Base-by-base conservation (phyloP, 352 stramenopile species). In the Lagenidium sp. region DNA sequence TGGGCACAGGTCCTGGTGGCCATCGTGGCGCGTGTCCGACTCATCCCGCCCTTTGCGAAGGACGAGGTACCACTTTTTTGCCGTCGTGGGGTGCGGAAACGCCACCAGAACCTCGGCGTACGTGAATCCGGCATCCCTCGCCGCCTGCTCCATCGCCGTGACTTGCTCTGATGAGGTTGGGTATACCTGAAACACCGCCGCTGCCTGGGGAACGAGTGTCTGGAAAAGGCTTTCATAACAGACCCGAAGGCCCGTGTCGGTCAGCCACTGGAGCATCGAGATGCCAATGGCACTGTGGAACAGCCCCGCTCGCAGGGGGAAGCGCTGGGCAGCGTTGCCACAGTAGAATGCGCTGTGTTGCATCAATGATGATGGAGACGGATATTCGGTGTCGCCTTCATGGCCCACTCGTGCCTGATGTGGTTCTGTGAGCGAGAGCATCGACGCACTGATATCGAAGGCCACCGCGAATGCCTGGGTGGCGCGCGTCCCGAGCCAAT, bases 241-340 rank as follows among this genome's bases (percentile, higher is more conserved):
- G n/a, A 61, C 45, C 23, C 67, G 49, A 7, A 91, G 41, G 20
- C 73, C 75, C 8, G 71, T 53, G 4, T 56, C 47, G n/a, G 71
- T 73, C 35, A 91, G 51, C 78, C 78, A 91, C 51, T 91, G 78
- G 16, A 91, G 51, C 78, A 91, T 91, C 2, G 78, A 91, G 44
- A 91, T 85, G 10, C 73, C 68, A 37, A 88, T 81, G 32, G 69
- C 73, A 24, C 56, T 57, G 37, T 79, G 47, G 20, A 84, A 68
- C 11, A 56, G 32, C 3, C 46, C 51, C 0, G 25, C 15, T 19
- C 78, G 78, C 40, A 91, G 47, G 21, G 78, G 73, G 10, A 85
- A 63, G 15, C 46, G 60, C 36, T 84, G 78, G 7, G 58, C 75
- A 13, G 73, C 78, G 47, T 88, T 83, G 28, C 70, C 76, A 46